These are phyloP conservation scores for Carex pumila DNA, from an alignment of 176 grass and related monocot genomes.

Conservation along the genomic window DNA sequence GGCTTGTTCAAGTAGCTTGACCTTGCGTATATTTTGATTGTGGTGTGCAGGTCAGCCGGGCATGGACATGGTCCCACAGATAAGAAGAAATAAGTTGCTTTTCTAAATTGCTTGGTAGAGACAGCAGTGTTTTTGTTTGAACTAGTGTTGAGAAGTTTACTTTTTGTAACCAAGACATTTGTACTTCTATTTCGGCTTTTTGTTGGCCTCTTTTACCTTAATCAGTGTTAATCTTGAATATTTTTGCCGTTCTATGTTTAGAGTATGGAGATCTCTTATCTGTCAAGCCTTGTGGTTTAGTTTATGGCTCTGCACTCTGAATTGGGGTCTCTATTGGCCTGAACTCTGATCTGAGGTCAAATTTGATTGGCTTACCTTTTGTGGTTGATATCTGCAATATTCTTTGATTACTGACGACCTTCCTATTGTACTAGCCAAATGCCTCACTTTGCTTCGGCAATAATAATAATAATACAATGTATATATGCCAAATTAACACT, in stretches of 20 bases:
- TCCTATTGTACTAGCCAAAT: no score
- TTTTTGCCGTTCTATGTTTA: background rate
- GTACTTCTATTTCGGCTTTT: background rate
- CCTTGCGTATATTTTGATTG: background rate
- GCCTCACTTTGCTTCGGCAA: no score
- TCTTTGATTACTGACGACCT: no score
- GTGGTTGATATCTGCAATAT: no score
- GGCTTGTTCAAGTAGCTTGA: background rate
- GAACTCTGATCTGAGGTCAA: no score
- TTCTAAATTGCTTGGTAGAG: background rate
- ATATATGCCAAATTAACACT: no score
- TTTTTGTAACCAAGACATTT: background rate
- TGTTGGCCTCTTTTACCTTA: background rate
- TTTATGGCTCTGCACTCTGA: background rate
- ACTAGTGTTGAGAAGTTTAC: background rate
- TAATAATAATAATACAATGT: no score
- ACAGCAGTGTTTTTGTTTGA: background rate
- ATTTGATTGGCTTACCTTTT: background rate
- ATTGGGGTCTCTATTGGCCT: background rate
- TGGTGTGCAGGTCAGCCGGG: constrained; percentile 1
- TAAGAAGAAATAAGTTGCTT: constrained; percentile 17
- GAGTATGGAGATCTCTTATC: background rate
- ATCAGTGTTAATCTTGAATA: background rate
- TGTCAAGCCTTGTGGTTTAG: background rate
- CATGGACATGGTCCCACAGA: constrained; percentile 12